Evolutionary conservation across 441 rosid genomes (phyloP).

Genomic region (Metrosideros polymorpha): DNA sequence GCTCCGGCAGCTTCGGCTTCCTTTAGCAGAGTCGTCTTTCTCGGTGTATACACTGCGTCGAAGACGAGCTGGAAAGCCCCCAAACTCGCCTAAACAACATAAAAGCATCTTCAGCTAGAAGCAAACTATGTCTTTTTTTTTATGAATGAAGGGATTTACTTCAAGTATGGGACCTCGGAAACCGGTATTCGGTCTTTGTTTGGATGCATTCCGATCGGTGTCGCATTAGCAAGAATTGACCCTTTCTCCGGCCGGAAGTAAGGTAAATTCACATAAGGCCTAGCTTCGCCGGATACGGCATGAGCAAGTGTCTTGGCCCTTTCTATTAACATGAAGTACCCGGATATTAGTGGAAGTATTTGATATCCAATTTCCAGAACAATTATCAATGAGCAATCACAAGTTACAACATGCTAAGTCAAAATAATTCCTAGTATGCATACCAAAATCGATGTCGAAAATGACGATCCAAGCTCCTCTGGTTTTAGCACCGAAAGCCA

Average conservation of each 20-base stretch:
- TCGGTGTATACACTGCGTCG: conserved; percentile 48
- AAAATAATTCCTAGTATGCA: not conserved
- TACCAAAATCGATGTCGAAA: conserved; percentile 44
- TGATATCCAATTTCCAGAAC: not conserved
- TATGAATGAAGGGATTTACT: not conserved
- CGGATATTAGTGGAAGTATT: not conserved
- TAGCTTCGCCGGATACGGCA: conserved; percentile 36
- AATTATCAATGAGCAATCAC: not conserved
- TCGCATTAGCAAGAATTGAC: conserved; percentile 50
- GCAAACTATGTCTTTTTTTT: not conserved
- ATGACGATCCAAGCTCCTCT: conserved; percentile 36
- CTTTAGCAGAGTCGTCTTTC: conserved; percentile 40
- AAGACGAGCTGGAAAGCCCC: conserved; percentile 29
- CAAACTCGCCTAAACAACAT: conserved; percentile 18
- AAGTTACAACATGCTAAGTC: not conserved
- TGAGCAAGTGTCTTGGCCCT: conserved; percentile 42
- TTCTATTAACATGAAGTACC: conserved; percentile 10
- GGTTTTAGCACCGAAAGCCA: conserved; percentile 45
- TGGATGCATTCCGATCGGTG: conserved; percentile 53
- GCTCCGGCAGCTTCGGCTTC: conserved; percentile 48
- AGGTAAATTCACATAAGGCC: conserved; percentile 12
- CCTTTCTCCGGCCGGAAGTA: conserved; percentile 33
- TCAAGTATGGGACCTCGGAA: conserved; percentile 22
- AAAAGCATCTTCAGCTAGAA: not conserved
- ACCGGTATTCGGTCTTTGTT: conserved; percentile 35